phyloP scores from a whole-genome alignment of 306 rosid species.

The Begonia masoniana region DNA sequence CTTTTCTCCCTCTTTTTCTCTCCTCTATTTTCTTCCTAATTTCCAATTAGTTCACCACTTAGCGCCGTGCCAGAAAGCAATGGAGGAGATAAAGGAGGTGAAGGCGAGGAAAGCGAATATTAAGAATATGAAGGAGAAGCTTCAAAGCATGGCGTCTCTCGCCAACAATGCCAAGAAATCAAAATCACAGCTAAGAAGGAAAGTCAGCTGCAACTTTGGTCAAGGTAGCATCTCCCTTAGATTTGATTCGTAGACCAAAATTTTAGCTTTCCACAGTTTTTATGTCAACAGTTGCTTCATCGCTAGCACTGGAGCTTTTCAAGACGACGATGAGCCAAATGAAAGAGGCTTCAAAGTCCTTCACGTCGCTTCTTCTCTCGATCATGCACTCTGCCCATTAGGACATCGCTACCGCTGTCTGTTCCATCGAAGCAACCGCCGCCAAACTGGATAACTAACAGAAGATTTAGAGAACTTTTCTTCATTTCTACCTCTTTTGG shows the following conservation, averaged over 20 bases:
- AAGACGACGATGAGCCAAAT: constrained; percentile 62
- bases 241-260: no score
- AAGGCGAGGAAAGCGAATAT: constrained; percentile 67
- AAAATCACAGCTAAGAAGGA: constrained; percentile 49
- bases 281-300: constrained; percentile 27
- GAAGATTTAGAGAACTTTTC: no score
- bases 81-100: constrained; percentile 79
- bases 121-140: constrained; percentile 71
- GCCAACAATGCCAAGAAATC: constrained; percentile 46
- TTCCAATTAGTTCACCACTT: no score
- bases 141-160: constrained; percentile 30
- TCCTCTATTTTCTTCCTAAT: no score
- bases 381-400: constrained; percentile 90
- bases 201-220: constrained; percentile 32
- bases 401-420: constrained; percentile 89
- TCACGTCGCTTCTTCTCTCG: constrained; percentile 69
- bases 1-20: no score
- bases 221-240: constrained; percentile 37
- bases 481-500: no score
- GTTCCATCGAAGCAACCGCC: constrained; percentile 81
- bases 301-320: constrained; percentile 57
- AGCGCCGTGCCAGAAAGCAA: constrained; percentile 91
- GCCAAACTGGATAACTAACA: constrained; percentile 20
- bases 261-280: background rate
- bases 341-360: constrained; percentile 66